Percentiles rank a stretch among this genome's conserved stretches.
Evolutionary conservation across 768 basidiomycete genomes (phyloP).

Genomic region (Crepidotus variabilis): DNA sequence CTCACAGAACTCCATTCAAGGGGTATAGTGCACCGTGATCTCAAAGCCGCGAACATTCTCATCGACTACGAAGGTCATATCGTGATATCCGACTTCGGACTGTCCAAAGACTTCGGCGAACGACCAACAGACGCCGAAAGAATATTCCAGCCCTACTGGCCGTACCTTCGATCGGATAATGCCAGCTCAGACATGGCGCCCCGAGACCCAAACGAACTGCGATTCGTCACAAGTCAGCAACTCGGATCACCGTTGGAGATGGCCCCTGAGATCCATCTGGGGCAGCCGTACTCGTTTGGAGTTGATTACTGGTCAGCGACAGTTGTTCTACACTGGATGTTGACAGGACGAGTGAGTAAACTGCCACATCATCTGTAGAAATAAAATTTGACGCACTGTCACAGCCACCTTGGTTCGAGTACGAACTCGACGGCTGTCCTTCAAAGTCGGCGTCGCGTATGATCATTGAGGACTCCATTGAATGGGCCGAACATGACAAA

Average conservation of each 20-base stretch:
- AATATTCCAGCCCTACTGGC: slow-evolving; percentile 29
- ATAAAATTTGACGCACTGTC: not conserved
- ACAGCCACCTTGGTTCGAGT: not conserved
- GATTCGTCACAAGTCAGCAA: slow-evolving; percentile 20
- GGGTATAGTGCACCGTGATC: slow-evolving; percentile 30
- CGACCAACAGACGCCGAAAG: slow-evolving; percentile 23
- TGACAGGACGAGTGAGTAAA: slow-evolving; percentile 47
- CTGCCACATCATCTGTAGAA: not conserved
- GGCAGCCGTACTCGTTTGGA: slow-evolving; percentile 25
- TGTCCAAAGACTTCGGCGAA: slow-evolving; percentile 24
- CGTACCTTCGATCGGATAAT: slow-evolving; percentile 21
- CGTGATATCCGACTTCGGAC: slow-evolving; percentile 28
- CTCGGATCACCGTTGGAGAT: slow-evolving; percentile 28
- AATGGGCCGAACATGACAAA: slow-evolving; percentile 19
- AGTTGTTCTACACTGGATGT: slow-evolving; percentile 67
- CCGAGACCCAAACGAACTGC: slow-evolving; percentile 20
- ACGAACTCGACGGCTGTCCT: slow-evolving; percentile 8
- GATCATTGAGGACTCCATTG: slow-evolving; percentile 20
- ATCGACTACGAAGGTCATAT: slow-evolving; percentile 27
- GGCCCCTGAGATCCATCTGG: slow-evolving; percentile 26
- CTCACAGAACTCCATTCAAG: slow-evolving; percentile 26
- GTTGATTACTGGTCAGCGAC: slow-evolving; percentile 79
- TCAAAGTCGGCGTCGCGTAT: slow-evolving; percentile 13
- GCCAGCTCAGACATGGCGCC: slow-evolving; percentile 14
- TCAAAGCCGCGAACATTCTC: slow-evolving; percentile 31